Evolutionary conservation across 2,329 filamentous ascomycete species (phyloP), one percentile per base, ranked within the genome.

Genomic region (Aspergillus transmontanensis): DNA sequence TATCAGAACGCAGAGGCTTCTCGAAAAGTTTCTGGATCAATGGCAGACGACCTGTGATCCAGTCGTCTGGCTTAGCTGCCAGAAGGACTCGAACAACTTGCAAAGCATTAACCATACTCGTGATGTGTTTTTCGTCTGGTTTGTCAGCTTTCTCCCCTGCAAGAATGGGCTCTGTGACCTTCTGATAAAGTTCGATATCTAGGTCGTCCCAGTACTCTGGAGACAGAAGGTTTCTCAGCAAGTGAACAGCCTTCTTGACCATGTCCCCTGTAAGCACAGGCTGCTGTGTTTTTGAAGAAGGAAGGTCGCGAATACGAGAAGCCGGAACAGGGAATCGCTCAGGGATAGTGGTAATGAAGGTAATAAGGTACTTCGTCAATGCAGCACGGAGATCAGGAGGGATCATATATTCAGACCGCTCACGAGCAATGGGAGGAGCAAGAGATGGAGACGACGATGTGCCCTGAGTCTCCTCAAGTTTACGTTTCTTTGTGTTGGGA

Each of bases 331-430:
- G 89, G 75, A 91, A 97, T 39, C 94, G 88, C 77, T 98, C 95
- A 21, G 91, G 90, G 26, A 97, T 84, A 57, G 93, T 91, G 1
- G 93, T 94, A 69, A 98, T 97, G 78, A 98, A 98, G 64, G 95
- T 92, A 34, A 98, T 91, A 36, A 99, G 86, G 73, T 98, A 99
- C 78, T 97, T 97, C 55, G 97, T 86, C 82, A 99, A 90, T 76
- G 93, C 90, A 50, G 89, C 86, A 23, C 94, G 87, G 59, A 91
- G 87, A 1, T 86, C 76, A 0, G 85, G 75, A 10, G 90, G 87
- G 30, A 94, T 89, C 65, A 86, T 83, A 69, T 91, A 94, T 61
- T 93, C 91, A 0, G 81, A 78, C 64, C 84, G 84, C 56, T 89
- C 88, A 46, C 72, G 72, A 36, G 66, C 68, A 30, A 78, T 75